A percentile compares a stretch with the other conserved stretches of the same genome.
Conservation (phyloP, 345 rosid species). For the Populus simonii region DNA sequence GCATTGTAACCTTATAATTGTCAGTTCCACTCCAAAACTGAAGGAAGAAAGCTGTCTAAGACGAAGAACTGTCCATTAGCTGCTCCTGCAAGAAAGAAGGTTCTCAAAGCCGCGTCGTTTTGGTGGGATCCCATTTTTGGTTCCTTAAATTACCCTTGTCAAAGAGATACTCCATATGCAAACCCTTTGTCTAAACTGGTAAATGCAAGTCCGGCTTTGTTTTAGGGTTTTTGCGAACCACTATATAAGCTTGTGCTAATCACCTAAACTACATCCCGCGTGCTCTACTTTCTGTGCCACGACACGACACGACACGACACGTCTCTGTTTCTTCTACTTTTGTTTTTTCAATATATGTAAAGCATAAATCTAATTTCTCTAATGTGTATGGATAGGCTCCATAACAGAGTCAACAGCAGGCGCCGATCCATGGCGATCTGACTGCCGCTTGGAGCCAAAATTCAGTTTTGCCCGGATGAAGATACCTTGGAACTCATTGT, state of each 20-base stretch:
- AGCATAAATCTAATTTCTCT: background rate
- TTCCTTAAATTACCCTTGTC: background rate
- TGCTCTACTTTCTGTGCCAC: too few species aligned
- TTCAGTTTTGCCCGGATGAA: conserved; percentile 5
- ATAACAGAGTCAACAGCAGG: conserved; percentile 42
- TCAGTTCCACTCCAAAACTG: background rate
- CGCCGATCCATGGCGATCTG: conserved; percentile 29
- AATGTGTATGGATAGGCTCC: conserved; percentile 18
- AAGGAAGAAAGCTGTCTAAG: background rate
- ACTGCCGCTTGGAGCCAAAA: conserved; percentile 50
- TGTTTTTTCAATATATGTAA: too few species aligned
- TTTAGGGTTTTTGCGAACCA: background rate
- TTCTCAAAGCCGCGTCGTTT: background rate
- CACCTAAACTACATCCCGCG: too few species aligned
- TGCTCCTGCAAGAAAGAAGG: background rate
- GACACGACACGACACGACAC: too few species aligned
- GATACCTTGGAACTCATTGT: conserved; percentile 13
- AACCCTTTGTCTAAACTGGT: background rate
- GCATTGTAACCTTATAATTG: conserved; percentile 3
- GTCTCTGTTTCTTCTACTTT: background rate
- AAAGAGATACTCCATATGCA: background rate
- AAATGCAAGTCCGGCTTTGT: background rate
- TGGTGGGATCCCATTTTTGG: background rate
- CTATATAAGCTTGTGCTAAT: background rate
- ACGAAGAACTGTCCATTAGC: background rate